phyloP scores from a whole-genome alignment of 2,329 filamentous ascomycete species.

The Cytospora leucostoma region DNA sequence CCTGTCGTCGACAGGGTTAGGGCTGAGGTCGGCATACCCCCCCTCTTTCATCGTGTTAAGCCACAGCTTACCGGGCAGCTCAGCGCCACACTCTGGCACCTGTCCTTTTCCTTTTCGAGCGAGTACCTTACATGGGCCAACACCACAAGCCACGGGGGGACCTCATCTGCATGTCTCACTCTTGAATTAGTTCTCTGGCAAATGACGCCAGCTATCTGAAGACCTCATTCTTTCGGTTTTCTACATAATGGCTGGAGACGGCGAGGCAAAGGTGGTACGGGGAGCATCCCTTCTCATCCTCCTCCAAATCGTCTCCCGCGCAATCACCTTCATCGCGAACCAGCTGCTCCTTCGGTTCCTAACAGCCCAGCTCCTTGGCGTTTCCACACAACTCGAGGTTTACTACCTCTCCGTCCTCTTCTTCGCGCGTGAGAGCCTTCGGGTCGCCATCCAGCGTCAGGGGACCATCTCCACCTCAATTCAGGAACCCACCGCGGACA shows the following conservation, averaged over 20 bases:
- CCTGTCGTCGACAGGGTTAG: not conserved
- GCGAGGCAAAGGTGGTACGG: constrained; percentile 47
- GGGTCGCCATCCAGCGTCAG: constrained; percentile 87
- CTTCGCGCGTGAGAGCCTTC: constrained; percentile 87
- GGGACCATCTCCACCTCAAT: constrained; percentile 37
- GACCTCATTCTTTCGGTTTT: not conserved
- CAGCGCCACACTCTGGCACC: not conserved
- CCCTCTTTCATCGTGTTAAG: not conserved
- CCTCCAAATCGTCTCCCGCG: constrained; percentile 84
- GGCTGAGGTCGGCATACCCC: not conserved
- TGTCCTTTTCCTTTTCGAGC: not conserved
- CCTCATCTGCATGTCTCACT: not conserved
- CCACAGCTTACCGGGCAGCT: not conserved
- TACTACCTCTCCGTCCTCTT: constrained; percentile 93
- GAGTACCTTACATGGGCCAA: not conserved
- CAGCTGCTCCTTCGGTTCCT: constrained; percentile 86
- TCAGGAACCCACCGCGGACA: not conserved
- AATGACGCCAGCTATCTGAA: not conserved
- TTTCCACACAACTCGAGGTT: constrained; percentile 87
- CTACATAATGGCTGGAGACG: constrained; percentile 26
- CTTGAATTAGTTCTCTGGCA: not conserved
- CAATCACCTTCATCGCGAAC: constrained; percentile 87
- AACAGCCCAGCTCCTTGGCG: constrained; percentile 79
- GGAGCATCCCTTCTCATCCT: constrained; percentile 85
- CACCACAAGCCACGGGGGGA: not conserved